Percentiles rank a stretch among this genome's conserved stretches.
Evolutionary conservation across 768 basidiomycete genomes (phyloP).

Genomic region (Suillus occidentalis): DNA sequence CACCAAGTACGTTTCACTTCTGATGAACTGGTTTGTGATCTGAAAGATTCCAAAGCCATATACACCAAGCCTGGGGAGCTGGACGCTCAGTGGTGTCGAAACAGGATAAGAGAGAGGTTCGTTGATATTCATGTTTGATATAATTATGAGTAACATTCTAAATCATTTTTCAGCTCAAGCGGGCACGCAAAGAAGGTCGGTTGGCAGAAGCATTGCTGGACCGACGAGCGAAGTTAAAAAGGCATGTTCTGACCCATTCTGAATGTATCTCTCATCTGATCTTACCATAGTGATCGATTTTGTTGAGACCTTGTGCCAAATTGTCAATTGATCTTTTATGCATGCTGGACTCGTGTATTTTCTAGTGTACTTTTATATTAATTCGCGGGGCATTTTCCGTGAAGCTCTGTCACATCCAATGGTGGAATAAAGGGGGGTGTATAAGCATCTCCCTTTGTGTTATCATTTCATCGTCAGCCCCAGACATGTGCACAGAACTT

Average conservation of each 20-base stretch:
- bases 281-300: conserved; percentile 41
- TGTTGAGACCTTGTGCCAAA: conserved; percentile 31
- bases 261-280: conserved; percentile 9
- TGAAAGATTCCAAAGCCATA: conserved; percentile 43
- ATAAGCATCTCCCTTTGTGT: neutral
- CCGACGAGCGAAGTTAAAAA: conserved; percentile 80
- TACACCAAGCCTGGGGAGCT: conserved; percentile 85
- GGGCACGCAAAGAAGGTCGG: conserved; percentile 76
- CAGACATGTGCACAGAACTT: neutral
- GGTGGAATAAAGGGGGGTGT: neutral
- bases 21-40: neutral
- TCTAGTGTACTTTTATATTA: conserved; percentile 4
- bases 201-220: conserved; percentile 79
- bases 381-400: neutral
- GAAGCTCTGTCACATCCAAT: neutral
- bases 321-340: conserved; percentile 8
- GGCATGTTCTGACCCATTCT: conserved; percentile 40
- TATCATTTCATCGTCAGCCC: neutral
- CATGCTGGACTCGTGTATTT: conserved; percentile 4
- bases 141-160: conserved; percentile 6
- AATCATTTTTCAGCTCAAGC: conserved; percentile 58
- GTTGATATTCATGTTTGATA: conserved; percentile 18
- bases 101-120: conserved; percentile 73
- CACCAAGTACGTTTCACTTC: conserved; percentile 59
- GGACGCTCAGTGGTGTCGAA: conserved; percentile 68